phyloP scores from a whole-genome alignment of 441 rosid species.

The Flueggea neowawraea region DNA sequence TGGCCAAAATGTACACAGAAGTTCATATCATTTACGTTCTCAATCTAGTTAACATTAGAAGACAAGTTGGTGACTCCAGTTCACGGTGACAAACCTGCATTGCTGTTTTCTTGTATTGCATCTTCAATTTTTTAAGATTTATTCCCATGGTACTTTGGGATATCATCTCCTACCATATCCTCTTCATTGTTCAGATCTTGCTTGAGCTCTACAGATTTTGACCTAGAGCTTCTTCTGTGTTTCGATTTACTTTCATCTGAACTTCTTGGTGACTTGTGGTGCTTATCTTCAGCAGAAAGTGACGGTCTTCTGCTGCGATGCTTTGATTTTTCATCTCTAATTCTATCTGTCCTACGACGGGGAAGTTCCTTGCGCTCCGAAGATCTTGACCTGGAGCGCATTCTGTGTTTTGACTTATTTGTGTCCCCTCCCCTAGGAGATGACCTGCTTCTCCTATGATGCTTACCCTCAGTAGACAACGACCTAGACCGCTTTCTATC shows the following conservation, averaged over 20 bases:
- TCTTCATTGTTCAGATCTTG: constrained; percentile 19
- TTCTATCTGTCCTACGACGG: constrained; percentile 30
- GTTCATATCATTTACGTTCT: too few relatives aligned
- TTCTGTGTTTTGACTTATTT: constrained; percentile 40
- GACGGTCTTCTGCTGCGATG: constrained; percentile 43
- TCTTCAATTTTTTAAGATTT: constrained; percentile 16
- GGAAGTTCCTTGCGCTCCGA: constrained; percentile 35
- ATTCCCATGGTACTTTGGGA: constrained; percentile 11
- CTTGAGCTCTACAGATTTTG: constrained; percentile 35
- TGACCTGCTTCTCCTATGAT: constrained; percentile 31
- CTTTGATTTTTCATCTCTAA: constrained; percentile 47
- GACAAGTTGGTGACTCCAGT: constrained; percentile 12
- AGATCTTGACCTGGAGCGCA: constrained; percentile 58
- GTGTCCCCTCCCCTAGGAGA: constrained; percentile 50
- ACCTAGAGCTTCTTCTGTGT: constrained; percentile 28
- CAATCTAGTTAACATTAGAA: constrained; percentile 3
- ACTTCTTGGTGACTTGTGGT: constrained; percentile 37
- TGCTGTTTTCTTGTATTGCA: constrained; percentile 14
- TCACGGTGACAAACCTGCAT: constrained; percentile 16
- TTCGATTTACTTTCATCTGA: constrained; percentile 37
- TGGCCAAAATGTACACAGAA: too few relatives aligned
- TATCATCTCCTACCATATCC: constrained; percentile 21
- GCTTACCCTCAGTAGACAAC: constrained; percentile 44
- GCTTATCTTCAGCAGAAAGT: constrained; percentile 42
- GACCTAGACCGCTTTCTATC: constrained; percentile 61